Evolutionary conservation across 495 filamentous ascomycete genomes (phyloP).

Genomic region (Xanthoparmelia taractica): DNA sequence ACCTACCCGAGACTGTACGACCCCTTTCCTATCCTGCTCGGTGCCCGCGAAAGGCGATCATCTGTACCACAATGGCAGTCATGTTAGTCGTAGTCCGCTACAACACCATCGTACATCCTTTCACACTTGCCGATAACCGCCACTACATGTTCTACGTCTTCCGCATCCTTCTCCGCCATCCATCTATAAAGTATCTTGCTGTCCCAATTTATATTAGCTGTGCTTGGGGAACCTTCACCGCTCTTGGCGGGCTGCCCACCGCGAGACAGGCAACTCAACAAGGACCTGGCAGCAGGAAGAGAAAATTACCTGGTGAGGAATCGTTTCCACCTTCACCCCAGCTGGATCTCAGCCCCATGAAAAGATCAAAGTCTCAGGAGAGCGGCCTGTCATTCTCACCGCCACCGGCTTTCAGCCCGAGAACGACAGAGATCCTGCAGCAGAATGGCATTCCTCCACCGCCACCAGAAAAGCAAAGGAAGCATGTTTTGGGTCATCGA

Average conservation of each 20-base stretch:
- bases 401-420: not conserved
- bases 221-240: slow-evolving; percentile 52
- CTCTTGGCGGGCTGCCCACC: slow-evolving; percentile 40
- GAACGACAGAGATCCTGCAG: slow-evolving; percentile 17
- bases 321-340: not conserved
- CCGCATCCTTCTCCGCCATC: slow-evolving; percentile 66
- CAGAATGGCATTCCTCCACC: slow-evolving; percentile 7
- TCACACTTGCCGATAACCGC: slow-evolving; percentile 90
- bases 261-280: slow-evolving; percentile 9
- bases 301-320: slow-evolving; percentile 20
- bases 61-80: slow-evolving; percentile 34
- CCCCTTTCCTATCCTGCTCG: slow-evolving; percentile 34
- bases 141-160: slow-evolving; percentile 98
- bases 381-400: not conserved
- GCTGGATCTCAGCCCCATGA: not conserved
- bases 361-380: not conserved
- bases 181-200: slow-evolving; percentile 57
- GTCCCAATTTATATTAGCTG: slow-evolving; percentile 54
- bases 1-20: slow-evolving; percentile 34
- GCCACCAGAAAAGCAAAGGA: not conserved
- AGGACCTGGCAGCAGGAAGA: not conserved
- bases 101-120: slow-evolving; percentile 94
- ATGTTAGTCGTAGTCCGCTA: slow-evolving; percentile 56
- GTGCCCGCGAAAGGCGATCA: slow-evolving; percentile 35
- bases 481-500: slow-evolving; percentile 18